Evolutionary conservation across 305 asterid genomes (phyloP), one percentile per base, ranked within the genome.

Genomic region (Solanum aculeatissimum): DNA sequence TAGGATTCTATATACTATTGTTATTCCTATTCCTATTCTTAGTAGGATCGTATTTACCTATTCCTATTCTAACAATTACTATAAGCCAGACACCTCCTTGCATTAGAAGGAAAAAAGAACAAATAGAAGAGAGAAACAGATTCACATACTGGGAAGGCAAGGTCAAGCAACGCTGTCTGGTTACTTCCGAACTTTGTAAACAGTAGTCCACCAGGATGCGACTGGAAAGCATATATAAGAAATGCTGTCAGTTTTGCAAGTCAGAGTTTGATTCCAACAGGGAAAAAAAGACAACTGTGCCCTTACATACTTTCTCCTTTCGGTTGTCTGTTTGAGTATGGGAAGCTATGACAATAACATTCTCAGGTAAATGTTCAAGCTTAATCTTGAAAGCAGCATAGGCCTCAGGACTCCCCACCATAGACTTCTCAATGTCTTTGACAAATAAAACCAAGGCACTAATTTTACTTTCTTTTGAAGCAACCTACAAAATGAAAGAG

Each of bases 401-500:
- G 71, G 92, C 88, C 63, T 82, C 98, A 13, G 93, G 88, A 92
- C 90, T 95, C 71, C 93, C 97, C 62, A 86, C 89, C 97, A 92
- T 81, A 78, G 93, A 94, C 85, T 94, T 95, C 94, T 95, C 98
- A 11, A 93, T 86, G 85, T 92, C 98, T 94, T 95, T 95, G 88
- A 94, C 60, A 91, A 92, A 92, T 90, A 95, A 85, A 89, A 95
- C 89, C 38, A 95, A 84, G 19, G 98, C 92, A 81, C 92, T 21
- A 72, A 72, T 86, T 90, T 89, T 92, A 92, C 97, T 89, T 92
- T 92, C 98, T 72, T 84, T 72, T 60, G 91, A 89, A 84, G 93
- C 98, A 85, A 94, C 98, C 99, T 95, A 85, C 86, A 90, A 27
- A 79, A 75, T 21, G 23, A 49, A 47, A 65, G 6, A 54, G 57